These are phyloP conservation scores for Favolaschia claudopus DNA, from an alignment of 768 basidiomycete species.

Conservation along the genomic window DNA sequence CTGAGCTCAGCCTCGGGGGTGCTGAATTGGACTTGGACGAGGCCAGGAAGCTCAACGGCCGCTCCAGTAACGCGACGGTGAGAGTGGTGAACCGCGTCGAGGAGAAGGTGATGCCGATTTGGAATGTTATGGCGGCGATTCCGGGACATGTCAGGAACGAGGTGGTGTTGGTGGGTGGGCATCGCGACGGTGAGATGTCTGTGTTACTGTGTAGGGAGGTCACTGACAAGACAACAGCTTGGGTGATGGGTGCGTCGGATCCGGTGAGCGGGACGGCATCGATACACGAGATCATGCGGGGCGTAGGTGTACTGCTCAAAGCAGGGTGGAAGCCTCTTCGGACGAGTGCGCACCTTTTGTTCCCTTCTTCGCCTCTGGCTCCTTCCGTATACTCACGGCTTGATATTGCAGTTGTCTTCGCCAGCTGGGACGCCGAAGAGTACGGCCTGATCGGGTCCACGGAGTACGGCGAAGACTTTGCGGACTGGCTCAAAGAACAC, in stretches of 20 bases:
- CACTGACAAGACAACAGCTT: conserved; percentile 41
- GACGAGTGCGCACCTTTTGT: conserved; percentile 54
- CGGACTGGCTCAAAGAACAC: conserved; percentile 64
- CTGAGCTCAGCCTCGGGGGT: conserved; percentile 53
- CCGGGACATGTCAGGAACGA: conserved; percentile 87
- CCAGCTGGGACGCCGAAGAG: conserved; percentile 82
- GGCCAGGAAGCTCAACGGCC: conserved; percentile 51
- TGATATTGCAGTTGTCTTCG: conserved; percentile 65
- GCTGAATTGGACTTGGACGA: too few relatives aligned
- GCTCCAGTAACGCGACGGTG: conserved; percentile 54
- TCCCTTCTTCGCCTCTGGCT: too few relatives aligned
- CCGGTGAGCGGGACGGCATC: conserved; percentile 84
- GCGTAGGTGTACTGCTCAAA: conserved; percentile 70
- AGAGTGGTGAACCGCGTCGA: conserved; percentile 72
- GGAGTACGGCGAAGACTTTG: conserved; percentile 81
- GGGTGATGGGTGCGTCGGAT: conserved; percentile 85
- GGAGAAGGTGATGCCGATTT: conserved; percentile 84
- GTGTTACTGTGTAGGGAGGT: too few relatives aligned
- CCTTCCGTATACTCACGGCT: neutral
- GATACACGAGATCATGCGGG: conserved; percentile 78
- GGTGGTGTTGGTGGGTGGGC: conserved; percentile 86
- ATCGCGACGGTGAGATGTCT: conserved; percentile 75
- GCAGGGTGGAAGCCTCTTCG: conserved; percentile 86
- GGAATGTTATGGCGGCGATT: conserved; percentile 87
- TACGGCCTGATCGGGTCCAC: conserved; percentile 71